Conservation (phyloP, 179 eudicot species). For the Camellia oleifera region DNA sequence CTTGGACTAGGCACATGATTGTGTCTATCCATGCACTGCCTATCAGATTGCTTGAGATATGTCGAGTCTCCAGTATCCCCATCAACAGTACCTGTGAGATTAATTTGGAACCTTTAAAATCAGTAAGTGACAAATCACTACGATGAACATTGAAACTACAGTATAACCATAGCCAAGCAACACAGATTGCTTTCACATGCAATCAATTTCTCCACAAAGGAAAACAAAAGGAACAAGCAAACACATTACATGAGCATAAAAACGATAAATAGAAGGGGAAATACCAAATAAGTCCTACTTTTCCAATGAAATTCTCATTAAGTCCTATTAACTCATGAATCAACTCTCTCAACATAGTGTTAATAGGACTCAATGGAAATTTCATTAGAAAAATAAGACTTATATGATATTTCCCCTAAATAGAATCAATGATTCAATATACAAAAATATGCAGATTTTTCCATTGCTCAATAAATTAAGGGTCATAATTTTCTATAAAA, state of each 20-base stretch:
- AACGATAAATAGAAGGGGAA: neutral
- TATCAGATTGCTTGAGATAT: slow-evolving; percentile 40
- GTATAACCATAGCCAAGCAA: neutral
- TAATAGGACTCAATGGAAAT: too few species aligned
- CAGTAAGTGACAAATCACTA: neutral
- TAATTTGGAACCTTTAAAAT: slow-evolving; percentile 10
- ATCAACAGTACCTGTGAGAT: slow-evolving; percentile 33
- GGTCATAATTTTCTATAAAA: neutral
- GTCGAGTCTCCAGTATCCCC: slow-evolving; percentile 44
- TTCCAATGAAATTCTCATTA: too few species aligned
- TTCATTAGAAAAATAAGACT: too few species aligned
- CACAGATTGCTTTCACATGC: neutral
- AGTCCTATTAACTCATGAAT: too few species aligned
- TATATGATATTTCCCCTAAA: too few species aligned
- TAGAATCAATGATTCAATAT: neutral
- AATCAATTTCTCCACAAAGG: slow-evolving; percentile 6
- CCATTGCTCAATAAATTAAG: neutral
- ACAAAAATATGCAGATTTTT: neutral
- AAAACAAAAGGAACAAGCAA: neutral
- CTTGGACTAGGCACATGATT: slow-evolving; percentile 33
- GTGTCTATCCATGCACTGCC: slow-evolving; percentile 31
- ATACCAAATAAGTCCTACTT: too few species aligned
- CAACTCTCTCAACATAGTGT: too few species aligned
- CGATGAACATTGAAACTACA: slow-evolving; percentile 4
- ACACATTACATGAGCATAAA: neutral